Evolutionary conservation across 805 yeast species (phyloP), one percentile per base, ranked within the genome.

Genomic region (Candida verbasci): DNA sequence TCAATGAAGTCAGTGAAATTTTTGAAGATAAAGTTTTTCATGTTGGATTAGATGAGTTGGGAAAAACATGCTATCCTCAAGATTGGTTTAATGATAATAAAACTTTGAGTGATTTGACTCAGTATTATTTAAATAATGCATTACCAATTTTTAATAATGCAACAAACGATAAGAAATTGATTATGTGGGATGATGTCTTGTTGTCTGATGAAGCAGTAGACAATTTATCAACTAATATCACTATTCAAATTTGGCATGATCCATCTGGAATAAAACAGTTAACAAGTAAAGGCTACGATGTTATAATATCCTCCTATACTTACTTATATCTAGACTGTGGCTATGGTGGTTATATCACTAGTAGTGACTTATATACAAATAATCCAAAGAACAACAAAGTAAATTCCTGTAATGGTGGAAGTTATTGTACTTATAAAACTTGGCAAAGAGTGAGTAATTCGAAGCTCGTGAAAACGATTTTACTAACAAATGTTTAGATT

Each of bases 301-400:
- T 65, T 3, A 53, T 67, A 39, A 65, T 65, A 4, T 62, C 70
- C 1, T 49, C 60, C 4, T 32, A 50, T 14, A 47, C 48, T 24
- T 56, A 52, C 41, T 50, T 62, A 29, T 67, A 67, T 37, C 53
- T 67, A 15, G 72, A 67, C 43, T 66, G 72, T 46, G 72, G 72
- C 2, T 50, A 46, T 35, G 70, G 70, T 29, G 60, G 60, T 4
- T 64, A 52, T 51, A 50, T 56, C 9, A 44, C 65, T 16, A 62
- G 63, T 43, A 67, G 63, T 44, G 57, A 59, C 2, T 38, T 64
- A 20, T 58, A 58, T 44, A 40, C 53, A 17, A 63, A 52, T 30
- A 40, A 37, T n/a, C 44, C 47, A 6, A 44, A 37, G 4, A 47
- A 48, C 26, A 45, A 42, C 6, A 53, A 39, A 14, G 58, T 56